A percentile compares a stretch with the other conserved stretches of the same genome.
Conservation (phyloP, 2,329 filamentous ascomycete genomes). For the Calonectria montana region DNA sequence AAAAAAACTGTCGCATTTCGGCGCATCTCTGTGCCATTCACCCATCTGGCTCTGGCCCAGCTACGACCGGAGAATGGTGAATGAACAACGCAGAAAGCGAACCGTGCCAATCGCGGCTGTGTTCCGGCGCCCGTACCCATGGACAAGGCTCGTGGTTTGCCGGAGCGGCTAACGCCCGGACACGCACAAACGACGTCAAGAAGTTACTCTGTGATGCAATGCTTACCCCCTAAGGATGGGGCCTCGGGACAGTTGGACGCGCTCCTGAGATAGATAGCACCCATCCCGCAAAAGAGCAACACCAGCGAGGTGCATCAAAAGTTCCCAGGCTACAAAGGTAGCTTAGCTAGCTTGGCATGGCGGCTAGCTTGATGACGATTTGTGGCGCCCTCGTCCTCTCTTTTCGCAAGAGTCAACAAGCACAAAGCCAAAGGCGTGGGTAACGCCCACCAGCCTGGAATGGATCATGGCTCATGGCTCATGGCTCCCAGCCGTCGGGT, state of each 20-base stretch:
- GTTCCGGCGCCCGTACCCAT: neutral
- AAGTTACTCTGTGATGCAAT: constrained; percentile 23
- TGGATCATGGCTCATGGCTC: constrained; percentile 30
- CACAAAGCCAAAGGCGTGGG: constrained; percentile 1
- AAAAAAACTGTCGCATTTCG: constrained; percentile 1
- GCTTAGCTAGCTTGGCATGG: constrained; percentile 9
- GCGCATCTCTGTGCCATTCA: neutral
- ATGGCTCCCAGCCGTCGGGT: constrained; percentile 19
- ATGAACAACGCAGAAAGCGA: neutral
- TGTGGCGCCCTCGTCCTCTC: neutral
- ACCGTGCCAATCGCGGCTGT: constrained; percentile 3
- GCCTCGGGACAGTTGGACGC: neutral
- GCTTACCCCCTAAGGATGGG: neutral
- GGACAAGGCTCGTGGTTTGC: constrained; percentile 8
- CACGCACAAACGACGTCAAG: constrained; percentile 18
- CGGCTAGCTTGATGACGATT: constrained; percentile 18
- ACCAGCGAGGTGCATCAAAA: neutral
- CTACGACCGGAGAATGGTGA: neutral
- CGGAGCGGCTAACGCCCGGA: constrained; percentile 7
- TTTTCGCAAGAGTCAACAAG: neutral
- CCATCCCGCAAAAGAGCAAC: neutral
- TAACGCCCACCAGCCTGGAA: constrained; percentile 25
- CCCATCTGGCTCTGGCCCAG: neutral
- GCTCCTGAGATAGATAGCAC: neutral
- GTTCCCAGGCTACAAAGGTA: constrained; percentile 3